These are phyloP conservation scores for Zizania palustris DNA, from an alignment of 202 grass and related monocot species.

Conservation along the genomic window DNA sequence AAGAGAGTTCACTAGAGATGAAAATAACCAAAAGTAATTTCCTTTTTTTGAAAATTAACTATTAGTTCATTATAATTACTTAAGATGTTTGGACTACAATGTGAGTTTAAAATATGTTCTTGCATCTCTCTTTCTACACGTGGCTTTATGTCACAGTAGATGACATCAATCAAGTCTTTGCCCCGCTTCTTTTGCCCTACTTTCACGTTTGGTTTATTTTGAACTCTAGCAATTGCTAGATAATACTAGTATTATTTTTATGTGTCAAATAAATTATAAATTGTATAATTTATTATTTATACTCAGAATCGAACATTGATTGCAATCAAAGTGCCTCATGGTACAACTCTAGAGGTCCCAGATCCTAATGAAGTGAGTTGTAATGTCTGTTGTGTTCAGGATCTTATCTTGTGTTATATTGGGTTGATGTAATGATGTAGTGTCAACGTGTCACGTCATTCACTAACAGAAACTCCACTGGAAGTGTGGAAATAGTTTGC, in stretches of 20 bases:
- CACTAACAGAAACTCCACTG: neutral
- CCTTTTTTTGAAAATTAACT: conserved; percentile 7
- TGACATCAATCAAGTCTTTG: conserved; percentile 84
- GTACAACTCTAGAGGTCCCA: conserved; percentile 93
- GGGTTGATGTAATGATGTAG: neutral
- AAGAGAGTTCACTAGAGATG: conserved; percentile 71
- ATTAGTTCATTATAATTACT: neutral
- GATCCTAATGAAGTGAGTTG: conserved; percentile 76
- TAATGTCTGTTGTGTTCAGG: too few species aligned
- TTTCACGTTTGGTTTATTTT: conserved; percentile 54
- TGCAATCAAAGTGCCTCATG: conserved; percentile 90
- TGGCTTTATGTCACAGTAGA: conserved; percentile 84
- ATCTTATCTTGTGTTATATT: neutral
- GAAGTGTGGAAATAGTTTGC: neutral
- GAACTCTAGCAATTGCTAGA: conserved; percentile 24
- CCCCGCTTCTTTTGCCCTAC: too few species aligned
- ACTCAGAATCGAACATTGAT: conserved; percentile 89
- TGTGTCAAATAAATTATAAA: conserved; percentile 11
- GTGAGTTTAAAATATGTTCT: conserved; percentile 18
- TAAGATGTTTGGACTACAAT: neutral
- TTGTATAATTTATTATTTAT: conserved; percentile 24
- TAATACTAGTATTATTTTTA: neutral
- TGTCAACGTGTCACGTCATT: neutral
- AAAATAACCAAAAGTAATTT: conserved; percentile 74
- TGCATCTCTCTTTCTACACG: conserved; percentile 46